Evolutionary conservation across 2,329 filamentous ascomycete genomes (phyloP).

Genomic region (Colletotrichum echinochloae): DNA sequence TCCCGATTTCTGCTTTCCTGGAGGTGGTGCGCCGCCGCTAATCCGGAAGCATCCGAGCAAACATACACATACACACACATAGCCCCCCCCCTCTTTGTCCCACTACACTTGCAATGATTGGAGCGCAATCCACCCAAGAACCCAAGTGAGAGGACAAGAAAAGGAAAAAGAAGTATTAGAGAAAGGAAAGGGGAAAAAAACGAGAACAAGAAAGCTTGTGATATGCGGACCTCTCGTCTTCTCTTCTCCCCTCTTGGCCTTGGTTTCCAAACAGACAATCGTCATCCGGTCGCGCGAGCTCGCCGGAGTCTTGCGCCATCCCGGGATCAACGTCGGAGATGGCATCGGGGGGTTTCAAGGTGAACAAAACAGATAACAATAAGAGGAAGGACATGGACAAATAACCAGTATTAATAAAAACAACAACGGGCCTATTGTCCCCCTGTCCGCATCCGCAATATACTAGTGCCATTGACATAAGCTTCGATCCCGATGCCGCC

Average conservation of each 20-base stretch:
- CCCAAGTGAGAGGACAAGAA: neutral
- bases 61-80: neutral
- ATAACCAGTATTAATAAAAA: no score
- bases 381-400: no score
- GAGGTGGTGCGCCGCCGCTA: neutral
- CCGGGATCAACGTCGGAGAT: neutral
- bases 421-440: no score
- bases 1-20: neutral
- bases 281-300: neutral
- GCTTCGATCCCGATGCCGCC: no score
- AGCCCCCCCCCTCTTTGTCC: neutral
- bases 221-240: neutral
- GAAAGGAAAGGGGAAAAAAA: neutral
- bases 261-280: neutral
- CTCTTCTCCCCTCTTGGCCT: neutral
- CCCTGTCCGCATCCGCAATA: no score
- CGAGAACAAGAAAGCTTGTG: neutral
- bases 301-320: neutral
- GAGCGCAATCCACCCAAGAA: neutral
- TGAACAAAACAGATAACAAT: no score
- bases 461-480: no score
- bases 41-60: neutral
- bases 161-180: neutral
- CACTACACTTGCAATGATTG: neutral
- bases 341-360: neutral